These are phyloP conservation scores for Colletotrichum tanaceti DNA, from an alignment of 2,329 filamentous ascomycete species.

Conservation along the genomic window DNA sequence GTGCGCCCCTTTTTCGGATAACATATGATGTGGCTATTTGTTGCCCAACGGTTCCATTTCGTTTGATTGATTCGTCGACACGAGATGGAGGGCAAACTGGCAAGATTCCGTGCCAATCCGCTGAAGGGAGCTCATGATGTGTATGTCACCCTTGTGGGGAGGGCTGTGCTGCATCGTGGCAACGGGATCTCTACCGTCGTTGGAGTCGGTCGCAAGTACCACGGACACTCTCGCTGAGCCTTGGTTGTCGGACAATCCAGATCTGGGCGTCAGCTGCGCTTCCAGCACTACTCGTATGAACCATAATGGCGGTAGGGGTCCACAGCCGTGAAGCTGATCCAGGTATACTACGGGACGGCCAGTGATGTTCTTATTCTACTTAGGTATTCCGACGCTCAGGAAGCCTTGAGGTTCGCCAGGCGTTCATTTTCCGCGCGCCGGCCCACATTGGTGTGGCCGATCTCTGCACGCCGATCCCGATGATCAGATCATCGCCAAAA, in stretches of 20 bases:
- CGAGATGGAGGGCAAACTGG: background rate
- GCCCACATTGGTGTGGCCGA: conserved; percentile 30
- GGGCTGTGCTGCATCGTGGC: background rate
- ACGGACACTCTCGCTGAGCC: no score
- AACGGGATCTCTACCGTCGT: background rate
- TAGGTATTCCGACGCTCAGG: conserved; percentile 2
- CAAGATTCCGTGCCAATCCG: background rate
- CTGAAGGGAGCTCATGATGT: background rate
- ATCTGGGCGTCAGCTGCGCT: background rate
- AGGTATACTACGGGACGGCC: background rate
- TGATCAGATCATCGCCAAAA: conserved; percentile 22
- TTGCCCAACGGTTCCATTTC: background rate
- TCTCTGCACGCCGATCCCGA: conserved; percentile 31
- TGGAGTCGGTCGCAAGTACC: background rate
- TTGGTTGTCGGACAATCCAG: no score
- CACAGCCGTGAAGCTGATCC: background rate
- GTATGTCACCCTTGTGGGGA: background rate
- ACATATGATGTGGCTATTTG: no score
- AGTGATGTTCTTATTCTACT: background rate
- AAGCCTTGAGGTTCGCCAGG: conserved; percentile 15
- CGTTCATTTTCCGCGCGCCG: conserved; percentile 15
- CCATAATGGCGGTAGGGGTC: background rate
- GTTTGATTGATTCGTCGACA: background rate
- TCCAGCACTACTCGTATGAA: background rate
- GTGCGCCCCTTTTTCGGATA: background rate